These are phyloP conservation scores for Metarhizium guizhouense DNA, from an alignment of 2,329 filamentous ascomycete genomes.

Conservation along the genomic window DNA sequence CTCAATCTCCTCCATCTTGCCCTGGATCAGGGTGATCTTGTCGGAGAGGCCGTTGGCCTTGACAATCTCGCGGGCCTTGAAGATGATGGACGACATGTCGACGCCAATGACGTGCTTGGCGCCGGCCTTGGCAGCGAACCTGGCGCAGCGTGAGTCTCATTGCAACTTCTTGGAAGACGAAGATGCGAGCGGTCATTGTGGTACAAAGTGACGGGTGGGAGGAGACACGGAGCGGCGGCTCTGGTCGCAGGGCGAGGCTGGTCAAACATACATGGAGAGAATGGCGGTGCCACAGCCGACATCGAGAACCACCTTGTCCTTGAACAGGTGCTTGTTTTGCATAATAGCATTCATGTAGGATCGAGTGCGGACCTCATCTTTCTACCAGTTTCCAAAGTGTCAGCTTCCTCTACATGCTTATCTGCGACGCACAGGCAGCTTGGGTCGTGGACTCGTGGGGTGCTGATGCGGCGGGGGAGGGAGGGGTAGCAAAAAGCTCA, in stretches of 20 bases:
- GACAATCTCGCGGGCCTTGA: slow-evolving; percentile 95
- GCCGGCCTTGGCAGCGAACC: slow-evolving; percentile 93
- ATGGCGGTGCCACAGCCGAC: slow-evolving; percentile 97
- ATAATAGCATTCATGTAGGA: slow-evolving; percentile 97
- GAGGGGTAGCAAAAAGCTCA: slow-evolving; percentile 39
- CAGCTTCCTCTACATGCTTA: not conserved
- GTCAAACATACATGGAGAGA: slow-evolving; percentile 77
- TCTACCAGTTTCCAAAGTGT: slow-evolving; percentile 42
- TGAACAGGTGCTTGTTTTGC: slow-evolving; percentile 92
- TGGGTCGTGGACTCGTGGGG: slow-evolving; percentile 4
- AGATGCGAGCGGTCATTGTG: not conserved
- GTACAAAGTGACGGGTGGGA: not conserved
- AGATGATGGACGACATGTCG: slow-evolving; percentile 99
- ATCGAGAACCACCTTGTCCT: slow-evolving; percentile 78
- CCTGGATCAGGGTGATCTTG: slow-evolving; percentile 96
- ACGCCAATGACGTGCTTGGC: slow-evolving; percentile 98
- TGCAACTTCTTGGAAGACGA: not conserved
- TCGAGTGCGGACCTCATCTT: slow-evolving; percentile 94
- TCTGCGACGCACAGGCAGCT: slow-evolving; percentile 4
- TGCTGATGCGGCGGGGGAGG: slow-evolving; percentile 9
- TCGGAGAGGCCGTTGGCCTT: slow-evolving; percentile 82
- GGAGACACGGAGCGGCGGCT: too few species aligned
- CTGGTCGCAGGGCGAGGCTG: not conserved
- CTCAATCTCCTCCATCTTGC: slow-evolving; percentile 98
- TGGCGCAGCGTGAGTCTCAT: slow-evolving; percentile 28